Conservation (phyloP, 202 grass and related monocot species). For the Alloteropsis angusta region DNA sequence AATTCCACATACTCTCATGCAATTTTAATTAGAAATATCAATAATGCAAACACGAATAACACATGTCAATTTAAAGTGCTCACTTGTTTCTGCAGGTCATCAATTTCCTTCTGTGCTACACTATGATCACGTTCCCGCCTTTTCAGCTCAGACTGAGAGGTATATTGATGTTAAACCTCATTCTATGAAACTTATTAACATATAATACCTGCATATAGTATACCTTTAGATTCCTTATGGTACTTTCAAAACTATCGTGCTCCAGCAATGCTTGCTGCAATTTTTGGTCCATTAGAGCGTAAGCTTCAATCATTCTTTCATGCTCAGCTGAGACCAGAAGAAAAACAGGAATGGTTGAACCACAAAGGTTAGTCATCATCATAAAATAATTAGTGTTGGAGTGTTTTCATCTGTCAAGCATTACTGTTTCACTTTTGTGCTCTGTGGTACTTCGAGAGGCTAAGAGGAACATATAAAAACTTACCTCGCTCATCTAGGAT, state of each 20-base stretch:
- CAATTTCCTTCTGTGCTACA: slow-evolving; percentile 71
- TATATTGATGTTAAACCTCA: slow-evolving; percentile 19
- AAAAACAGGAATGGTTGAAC: slow-evolving; percentile 1
- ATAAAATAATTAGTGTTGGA: slow-evolving; percentile 9
- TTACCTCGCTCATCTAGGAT: slow-evolving; percentile 94
- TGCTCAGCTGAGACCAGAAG: slow-evolving; percentile 65
- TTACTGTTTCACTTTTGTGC: neutral
- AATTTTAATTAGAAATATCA: neutral
- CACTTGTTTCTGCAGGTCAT: slow-evolving; percentile 92
- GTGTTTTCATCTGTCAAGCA: neutral
- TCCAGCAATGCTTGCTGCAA: slow-evolving; percentile 86
- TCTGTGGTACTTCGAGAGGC: neutral
- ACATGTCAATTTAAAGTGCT: slow-evolving; percentile 24
- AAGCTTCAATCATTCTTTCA: slow-evolving; percentile 85
- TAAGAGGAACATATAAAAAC: slow-evolving; percentile 6
- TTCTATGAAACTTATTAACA: slow-evolving; percentile 10
- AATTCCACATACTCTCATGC: neutral
- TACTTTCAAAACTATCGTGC: slow-evolving; percentile 86
- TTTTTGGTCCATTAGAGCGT: slow-evolving; percentile 88
- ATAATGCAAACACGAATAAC: neutral
- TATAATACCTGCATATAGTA: neutral
- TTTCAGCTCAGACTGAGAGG: slow-evolving; percentile 78
- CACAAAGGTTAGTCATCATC: neutral
- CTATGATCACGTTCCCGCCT: slow-evolving; percentile 58
- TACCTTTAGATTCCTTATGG: slow-evolving; percentile 88